These are phyloP conservation scores for Anthostomella pinea DNA, from an alignment of 2,329 filamentous ascomycete species.

Conservation along the genomic window DNA sequence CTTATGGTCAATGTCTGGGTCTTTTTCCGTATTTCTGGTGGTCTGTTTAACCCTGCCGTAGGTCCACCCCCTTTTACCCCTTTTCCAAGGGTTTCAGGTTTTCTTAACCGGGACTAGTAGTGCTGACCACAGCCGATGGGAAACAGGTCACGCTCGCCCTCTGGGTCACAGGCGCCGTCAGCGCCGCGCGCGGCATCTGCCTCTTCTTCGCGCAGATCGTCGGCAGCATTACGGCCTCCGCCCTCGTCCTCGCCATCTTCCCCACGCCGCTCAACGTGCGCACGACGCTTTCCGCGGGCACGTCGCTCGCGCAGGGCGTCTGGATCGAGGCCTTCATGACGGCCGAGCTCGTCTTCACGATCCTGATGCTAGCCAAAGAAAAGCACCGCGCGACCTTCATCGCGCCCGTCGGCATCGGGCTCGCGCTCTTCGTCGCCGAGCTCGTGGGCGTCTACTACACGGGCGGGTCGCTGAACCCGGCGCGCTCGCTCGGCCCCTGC, in stretches of 20 bases:
- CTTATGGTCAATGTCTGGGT: constrained; percentile 38
- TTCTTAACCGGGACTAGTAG: background rate
- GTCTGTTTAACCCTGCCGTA: constrained; percentile 20
- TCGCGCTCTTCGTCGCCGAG: constrained; percentile 53
- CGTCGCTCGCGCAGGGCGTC: constrained; percentile 45
- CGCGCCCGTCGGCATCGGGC: constrained; percentile 60
- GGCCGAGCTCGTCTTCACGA: constrained; percentile 50
- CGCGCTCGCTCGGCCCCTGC: constrained; percentile 37
- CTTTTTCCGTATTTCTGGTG: constrained; percentile 36
- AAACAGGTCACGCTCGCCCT: constrained; percentile 17
- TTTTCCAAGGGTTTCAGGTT: background rate
- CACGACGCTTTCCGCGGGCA: constrained; percentile 43
- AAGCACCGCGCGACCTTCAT: constrained; percentile 63
- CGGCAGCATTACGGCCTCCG: constrained; percentile 27
- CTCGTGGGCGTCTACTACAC: constrained; percentile 41
- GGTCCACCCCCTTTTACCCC: constrained; percentile 1
- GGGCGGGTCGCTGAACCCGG: constrained; percentile 39
- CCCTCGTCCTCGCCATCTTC: constrained; percentile 38
- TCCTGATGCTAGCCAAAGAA: constrained; percentile 59
- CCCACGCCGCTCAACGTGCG: constrained; percentile 45
- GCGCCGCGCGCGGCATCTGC: constrained; percentile 8
- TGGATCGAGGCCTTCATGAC: constrained; percentile 57
- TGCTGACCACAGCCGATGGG: too few species aligned
- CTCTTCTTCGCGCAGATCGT: constrained; percentile 15
- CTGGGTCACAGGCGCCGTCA: constrained; percentile 8